Base-by-base conservation (phyloP, 2,329 filamentous ascomycete species). In the Dactylonectria macrodidyma region DNA sequence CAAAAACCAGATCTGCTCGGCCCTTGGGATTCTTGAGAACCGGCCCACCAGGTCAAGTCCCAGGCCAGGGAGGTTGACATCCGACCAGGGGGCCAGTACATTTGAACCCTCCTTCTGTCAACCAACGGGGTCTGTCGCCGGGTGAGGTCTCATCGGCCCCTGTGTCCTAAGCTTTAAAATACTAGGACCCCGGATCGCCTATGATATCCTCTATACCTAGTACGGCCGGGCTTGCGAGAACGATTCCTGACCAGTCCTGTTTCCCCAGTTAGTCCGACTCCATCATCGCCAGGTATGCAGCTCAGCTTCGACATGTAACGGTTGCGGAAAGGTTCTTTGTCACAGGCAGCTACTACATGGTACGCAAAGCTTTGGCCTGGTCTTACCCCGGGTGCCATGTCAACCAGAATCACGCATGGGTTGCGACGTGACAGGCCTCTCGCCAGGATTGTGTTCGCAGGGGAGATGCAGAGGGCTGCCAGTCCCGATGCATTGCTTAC, bases 221-320 rank as follows among this genome's bases (percentile, higher is more conserved):
- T 78, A 61, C 59, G 79, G 79, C 69, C 72, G 75, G 67, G 68
- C 76, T 81, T 81, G 79, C 78, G 78, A 81, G 68, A 65, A 63
- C 59, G 16, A 75, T 68, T 73, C 68, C 67, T 70, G 57, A 64
- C 60, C 38, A 41, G 34, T 63, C 67, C 66, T 63, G 62, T 58
- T 62, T 70, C 55, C 55, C 69, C 33, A 62, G 62, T 67, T 69
- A 68, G 69, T 60, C 59, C 59, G 66, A 66, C 65, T 56, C 63
- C 62, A 62, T 64, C 59, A 64, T 66, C 52, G 67, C 61, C 34
- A 71, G 62, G 66, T 62, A 51, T 70, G 70, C 56, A 68, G 58
- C 57, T 58, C 66, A 69, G 59, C 66, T 41, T 65, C 55, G 54
- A 73, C 68, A 68, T 68, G 72, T 66, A 72, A 70, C 71, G 61